Percentiles rank a stretch among this genome's conserved stretches.
phyloP scores from a whole-genome alignment of 305 asterid genomes.

The Fraxinus greggii region DNA sequence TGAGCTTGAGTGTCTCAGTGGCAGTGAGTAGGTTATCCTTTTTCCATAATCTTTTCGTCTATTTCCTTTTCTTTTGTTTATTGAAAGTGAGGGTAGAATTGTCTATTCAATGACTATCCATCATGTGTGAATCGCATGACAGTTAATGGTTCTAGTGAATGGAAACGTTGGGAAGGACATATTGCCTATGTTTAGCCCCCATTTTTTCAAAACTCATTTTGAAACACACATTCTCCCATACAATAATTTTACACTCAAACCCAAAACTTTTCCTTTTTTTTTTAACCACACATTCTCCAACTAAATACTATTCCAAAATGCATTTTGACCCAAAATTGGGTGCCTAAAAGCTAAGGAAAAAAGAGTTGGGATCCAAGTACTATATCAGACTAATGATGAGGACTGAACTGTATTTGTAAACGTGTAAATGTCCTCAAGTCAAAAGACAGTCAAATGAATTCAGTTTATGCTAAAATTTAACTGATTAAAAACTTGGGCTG shows the following conservation, averaged over 20 bases:
- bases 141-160: background rate
- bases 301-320: too few species aligned
- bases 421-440: background rate
- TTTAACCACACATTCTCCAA: too few species aligned
- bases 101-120: background rate
- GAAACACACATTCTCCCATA: too few species aligned
- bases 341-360: background rate
- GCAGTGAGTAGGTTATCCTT: background rate
- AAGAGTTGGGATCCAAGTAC: background rate
- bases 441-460: background rate
- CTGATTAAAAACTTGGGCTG: background rate
- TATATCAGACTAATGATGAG: background rate
- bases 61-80: background rate
- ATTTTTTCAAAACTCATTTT: too few species aligned
- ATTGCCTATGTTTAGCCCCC: background rate
- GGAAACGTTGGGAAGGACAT: background rate
- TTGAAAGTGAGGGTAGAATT: background rate
- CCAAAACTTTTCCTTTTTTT: too few species aligned
- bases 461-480: too few species aligned
- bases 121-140: background rate
- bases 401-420: background rate
- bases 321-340: too few species aligned
- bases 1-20: too few species aligned
- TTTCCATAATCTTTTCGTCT: background rate
- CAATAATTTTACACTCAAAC: too few species aligned